phyloP scores from a whole-genome alignment of 331 rosid genomes.

The Phaseolus coccineus region DNA sequence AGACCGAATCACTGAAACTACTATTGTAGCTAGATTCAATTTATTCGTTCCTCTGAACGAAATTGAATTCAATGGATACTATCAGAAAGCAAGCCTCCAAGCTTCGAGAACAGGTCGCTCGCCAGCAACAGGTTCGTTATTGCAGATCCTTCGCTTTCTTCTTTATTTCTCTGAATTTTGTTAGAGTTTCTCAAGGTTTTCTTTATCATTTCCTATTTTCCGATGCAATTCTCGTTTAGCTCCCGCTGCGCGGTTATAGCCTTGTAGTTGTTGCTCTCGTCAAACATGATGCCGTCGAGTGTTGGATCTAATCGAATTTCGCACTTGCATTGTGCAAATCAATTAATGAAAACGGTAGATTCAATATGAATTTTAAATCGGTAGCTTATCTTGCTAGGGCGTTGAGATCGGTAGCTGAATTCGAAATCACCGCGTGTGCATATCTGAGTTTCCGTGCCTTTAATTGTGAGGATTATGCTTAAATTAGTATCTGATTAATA shows the following conservation, averaged over 20 bases:
- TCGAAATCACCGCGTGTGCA: constrained; percentile 9
- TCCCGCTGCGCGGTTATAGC: neutral
- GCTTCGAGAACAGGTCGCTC: constrained; percentile 98
- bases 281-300: neutral
- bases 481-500: neutral
- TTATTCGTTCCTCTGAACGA: constrained; percentile 4
- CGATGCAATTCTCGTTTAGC: neutral
- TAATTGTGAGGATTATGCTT: neutral
- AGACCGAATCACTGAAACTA: constrained; percentile 9
- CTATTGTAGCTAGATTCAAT: neutral
- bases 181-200: neutral
- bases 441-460: neutral
- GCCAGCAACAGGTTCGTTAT: constrained; percentile 85
- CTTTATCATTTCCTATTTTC: neutral
- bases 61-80: constrained; percentile 69
- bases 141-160: constrained; percentile 33
- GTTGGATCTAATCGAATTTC: constrained; percentile 42
- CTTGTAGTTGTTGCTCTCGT: constrained; percentile 26
- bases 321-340: constrained; percentile 38
- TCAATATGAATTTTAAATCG: constrained; percentile 21
- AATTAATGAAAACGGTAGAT: neutral
- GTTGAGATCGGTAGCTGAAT: constrained; percentile 10
- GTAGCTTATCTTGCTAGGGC: constrained; percentile 29
- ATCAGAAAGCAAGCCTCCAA: constrained; percentile 93
- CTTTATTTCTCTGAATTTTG: neutral